These are phyloP conservation scores for Straminergon stramineum DNA, from an alignment of 225 moss, liverwort and hornwort genomes.

Conservation along the genomic window DNA sequence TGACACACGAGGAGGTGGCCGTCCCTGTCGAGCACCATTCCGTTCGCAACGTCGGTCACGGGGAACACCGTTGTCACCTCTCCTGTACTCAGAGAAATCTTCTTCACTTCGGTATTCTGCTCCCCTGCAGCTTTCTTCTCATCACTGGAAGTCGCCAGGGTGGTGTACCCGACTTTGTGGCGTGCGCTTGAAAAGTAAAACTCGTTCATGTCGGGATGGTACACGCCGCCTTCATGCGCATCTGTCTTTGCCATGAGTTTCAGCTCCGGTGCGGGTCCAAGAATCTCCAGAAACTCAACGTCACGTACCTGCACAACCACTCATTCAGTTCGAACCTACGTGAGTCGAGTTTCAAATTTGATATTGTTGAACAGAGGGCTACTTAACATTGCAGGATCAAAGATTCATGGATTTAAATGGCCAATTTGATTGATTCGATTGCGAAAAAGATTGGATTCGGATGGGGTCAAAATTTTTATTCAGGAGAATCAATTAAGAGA, in stretches of 20 bases:
- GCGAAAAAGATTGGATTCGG: background rate
- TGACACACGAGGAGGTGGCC: slow-evolving; percentile 57
- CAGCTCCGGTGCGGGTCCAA: slow-evolving; percentile 48
- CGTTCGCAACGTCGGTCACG: slow-evolving; percentile 56
- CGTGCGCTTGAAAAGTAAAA: slow-evolving; percentile 53
- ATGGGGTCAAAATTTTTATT: background rate
- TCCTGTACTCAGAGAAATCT: slow-evolving; percentile 34
- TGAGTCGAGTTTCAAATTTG: background rate
- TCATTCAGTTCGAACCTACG: background rate
- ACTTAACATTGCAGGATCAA: background rate
- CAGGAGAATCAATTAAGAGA: background rate
- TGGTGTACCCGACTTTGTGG: slow-evolving; percentile 7
- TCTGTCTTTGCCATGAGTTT: slow-evolving; percentile 29
- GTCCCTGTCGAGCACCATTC: slow-evolving; percentile 52
- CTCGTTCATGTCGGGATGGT: slow-evolving; percentile 45
- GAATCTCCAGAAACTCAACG: slow-evolving; percentile 45
- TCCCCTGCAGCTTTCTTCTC: slow-evolving; percentile 14
- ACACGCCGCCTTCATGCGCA: slow-evolving; percentile 67
- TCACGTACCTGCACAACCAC: slow-evolving; percentile 43
- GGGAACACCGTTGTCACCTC: slow-evolving; percentile 36
- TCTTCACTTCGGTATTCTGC: slow-evolving; percentile 37
- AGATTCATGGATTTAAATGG: background rate
- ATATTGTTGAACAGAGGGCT: background rate
- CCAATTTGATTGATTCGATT: background rate
- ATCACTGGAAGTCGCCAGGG: slow-evolving; percentile 20